Evolutionary conservation across 169 alveolate genomes (phyloP), one percentile per base, ranked within the genome.

Genomic region (Cryptosporidium parvum): DNA sequence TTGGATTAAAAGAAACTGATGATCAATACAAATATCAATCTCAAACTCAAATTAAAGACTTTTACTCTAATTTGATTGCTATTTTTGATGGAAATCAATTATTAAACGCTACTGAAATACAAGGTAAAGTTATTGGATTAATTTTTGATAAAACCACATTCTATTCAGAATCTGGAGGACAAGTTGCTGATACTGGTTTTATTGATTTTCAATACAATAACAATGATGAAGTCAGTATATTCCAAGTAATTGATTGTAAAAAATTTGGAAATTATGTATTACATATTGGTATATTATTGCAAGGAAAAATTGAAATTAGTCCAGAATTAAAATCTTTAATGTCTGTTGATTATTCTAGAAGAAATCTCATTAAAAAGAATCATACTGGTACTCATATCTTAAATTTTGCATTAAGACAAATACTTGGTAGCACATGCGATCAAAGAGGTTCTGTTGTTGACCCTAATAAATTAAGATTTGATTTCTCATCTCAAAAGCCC

Each of bases 311-410:
- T 37, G 23, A 6, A 2, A 37, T 59, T 26, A 80, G 94, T 26
- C 92, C 75, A 39, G 80, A 51, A 44, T 71, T 91, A 5, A 70
- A 87, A 14, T 91, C 62, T 21, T 23, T 37, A 26, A 37, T 94
- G 21, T 62, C 39, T 18, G 97, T 95, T 29, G 95, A 95, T 89
- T 95, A 92, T 91, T 92, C 84, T 33, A 93, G 98, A 26, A 93
- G 99, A n/a, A 93, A 93, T 33, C 85, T 91, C 69, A 93, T 95
- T 26, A 98, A 97, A 39, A 96, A 96, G 89, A 96, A 97, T 91
- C 99, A 97, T 94, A 96, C 98, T 0, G 97, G 96, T 3, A 96
- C 98, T 12, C 99, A 97, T 93, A 69, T 97, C 62, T 91, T 97
- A 68, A 96, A 95, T 87, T 95, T 91, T 85, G 97, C 96, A 33